These are phyloP conservation scores for Arthrobotrys pseudoclavata DNA, from an alignment of 2,329 filamentous ascomycete species.

Conservation along the genomic window DNA sequence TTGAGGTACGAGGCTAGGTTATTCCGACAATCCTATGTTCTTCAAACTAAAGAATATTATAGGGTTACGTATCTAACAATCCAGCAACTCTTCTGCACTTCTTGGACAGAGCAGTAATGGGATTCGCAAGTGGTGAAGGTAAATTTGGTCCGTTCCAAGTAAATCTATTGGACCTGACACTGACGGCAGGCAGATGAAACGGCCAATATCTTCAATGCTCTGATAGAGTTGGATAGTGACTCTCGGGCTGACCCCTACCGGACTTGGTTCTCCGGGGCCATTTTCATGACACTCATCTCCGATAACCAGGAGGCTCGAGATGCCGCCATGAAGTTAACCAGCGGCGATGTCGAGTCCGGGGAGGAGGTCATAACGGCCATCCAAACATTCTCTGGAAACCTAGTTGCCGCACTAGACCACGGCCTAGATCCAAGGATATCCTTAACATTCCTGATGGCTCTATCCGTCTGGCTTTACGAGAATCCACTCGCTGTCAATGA, in stretches of 20 bases:
- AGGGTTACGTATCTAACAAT: conserved; percentile 82
- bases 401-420: conserved; percentile 83
- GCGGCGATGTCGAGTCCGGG: conserved; percentile 87
- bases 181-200: conserved; percentile 78
- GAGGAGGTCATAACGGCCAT: conserved; percentile 97
- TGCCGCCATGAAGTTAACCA: conserved; percentile 83
- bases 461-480: conserved; percentile 91
- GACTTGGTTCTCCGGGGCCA: conserved; percentile 87
- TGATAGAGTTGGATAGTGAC: conserved; percentile 76
- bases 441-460: conserved; percentile 88
- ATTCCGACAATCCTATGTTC: neutral
- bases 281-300: conserved; percentile 86
- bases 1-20: conserved; percentile 75
- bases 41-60: neutral
- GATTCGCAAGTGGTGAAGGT: conserved; percentile 70
- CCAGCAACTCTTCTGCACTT: conserved; percentile 86
- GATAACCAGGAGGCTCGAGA: conserved; percentile 80
- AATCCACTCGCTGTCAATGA: conserved; percentile 92
- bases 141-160: neutral
- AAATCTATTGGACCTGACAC: neutral
- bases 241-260: conserved; percentile 80
- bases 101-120: conserved; percentile 86
- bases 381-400: conserved; percentile 85
- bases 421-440: conserved; percentile 82
- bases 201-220: conserved; percentile 86